A percentile compares a stretch with the other conserved stretches of the same genome.
phyloP scores from a whole-genome alignment of 495 filamentous ascomycete species.

The Hypoxylon intermedium region DNA sequence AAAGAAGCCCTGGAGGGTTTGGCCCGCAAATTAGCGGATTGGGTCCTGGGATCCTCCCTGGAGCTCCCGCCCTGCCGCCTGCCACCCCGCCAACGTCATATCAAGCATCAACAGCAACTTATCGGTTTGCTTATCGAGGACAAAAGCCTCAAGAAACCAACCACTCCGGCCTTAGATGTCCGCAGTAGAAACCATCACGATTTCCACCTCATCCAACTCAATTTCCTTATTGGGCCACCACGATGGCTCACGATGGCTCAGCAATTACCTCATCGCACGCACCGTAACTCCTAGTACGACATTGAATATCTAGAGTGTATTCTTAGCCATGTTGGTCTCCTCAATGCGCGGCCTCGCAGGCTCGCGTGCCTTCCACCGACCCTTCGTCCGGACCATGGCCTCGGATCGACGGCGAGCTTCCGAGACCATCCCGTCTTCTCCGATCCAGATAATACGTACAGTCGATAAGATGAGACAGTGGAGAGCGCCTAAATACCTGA shows the following conservation, averaged over 20 bases:
- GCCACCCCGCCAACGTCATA: slow-evolving; percentile 31
- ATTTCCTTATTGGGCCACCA: slow-evolving; percentile 32
- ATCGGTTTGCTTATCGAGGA: background rate
- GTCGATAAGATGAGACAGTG: slow-evolving; percentile 73
- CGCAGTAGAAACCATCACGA: slow-evolving; percentile 58
- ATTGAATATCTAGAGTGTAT: slow-evolving; percentile 7
- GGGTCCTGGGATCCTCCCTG: too few relatives aligned
- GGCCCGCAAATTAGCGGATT: background rate
- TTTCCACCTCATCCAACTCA: slow-evolving; percentile 26
- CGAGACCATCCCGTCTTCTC: slow-evolving; percentile 58
- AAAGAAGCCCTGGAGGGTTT: background rate
- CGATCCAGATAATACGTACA: slow-evolving; percentile 77
- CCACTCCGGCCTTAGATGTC: slow-evolving; percentile 50
- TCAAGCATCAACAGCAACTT: slow-evolving; percentile 6
- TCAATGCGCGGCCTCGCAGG: slow-evolving; percentile 29
- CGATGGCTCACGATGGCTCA: slow-evolving; percentile 37
- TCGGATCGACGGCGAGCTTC: slow-evolving; percentile 25
- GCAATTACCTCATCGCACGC: slow-evolving; percentile 35
- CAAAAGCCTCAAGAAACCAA: slow-evolving; percentile 14
- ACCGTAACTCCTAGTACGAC: slow-evolving; percentile 8
- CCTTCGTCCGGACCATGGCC: slow-evolving; percentile 45
- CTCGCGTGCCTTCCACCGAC: slow-evolving; percentile 39
- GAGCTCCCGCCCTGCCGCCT: too few relatives aligned
- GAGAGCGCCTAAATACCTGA: slow-evolving; percentile 70
- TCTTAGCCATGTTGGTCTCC: slow-evolving; percentile 40